These are phyloP conservation scores for Flaveria brownii DNA, from an alignment of 129 eudicot genomes.

Conservation along the genomic window DNA sequence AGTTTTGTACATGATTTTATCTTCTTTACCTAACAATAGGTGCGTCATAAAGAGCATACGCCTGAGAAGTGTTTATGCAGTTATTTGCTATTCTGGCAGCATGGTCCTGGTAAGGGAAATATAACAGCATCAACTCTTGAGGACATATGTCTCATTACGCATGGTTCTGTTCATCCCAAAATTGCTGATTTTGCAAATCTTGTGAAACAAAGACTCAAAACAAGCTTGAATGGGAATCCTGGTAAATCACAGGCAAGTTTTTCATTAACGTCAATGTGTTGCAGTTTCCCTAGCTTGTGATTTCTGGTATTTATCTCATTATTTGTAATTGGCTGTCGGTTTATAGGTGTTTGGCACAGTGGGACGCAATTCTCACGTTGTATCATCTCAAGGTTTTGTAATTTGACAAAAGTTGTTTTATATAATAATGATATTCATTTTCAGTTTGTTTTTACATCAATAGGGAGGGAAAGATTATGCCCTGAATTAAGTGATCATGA, in stretches of 20 bases:
- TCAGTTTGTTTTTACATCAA: not conserved
- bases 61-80: constrained; percentile 55
- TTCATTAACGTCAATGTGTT: not conserved
- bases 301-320: not conserved
- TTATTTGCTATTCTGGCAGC: constrained; percentile 62
- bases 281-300: not conserved
- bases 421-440: not conserved
- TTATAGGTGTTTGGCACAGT: constrained; percentile 38
- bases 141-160: constrained; percentile 36
- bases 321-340: not conserved
- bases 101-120: constrained; percentile 62
- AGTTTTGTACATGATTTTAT: not conserved
- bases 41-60: constrained; percentile 48
- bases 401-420: not conserved
- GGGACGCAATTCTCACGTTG: constrained; percentile 2
- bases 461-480: constrained; percentile 32
- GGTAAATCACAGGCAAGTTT: constrained; percentile 43
- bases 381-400: constrained; percentile 44
- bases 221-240: constrained; percentile 25
- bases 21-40: constrained; percentile 38
- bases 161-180: constrained; percentile 35
- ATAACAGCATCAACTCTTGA: constrained; percentile 43
- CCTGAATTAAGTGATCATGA: constrained; percentile 35
- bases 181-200: constrained; percentile 40
- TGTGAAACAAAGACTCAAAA: constrained; percentile 46